Evolutionary conservation across 345 rosid genomes (phyloP).

Genomic region (sweet orange (Citrus sinensis)): DVS_A1.0 CM039161.1:9619001-9619500

Average conservation of each 20-base stretch:
- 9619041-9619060: no score
- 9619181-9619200: conserved; percentile 35
- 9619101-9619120: neutral
- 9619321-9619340: conserved; percentile 25
- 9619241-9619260: conserved; percentile 37
- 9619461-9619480: conserved; percentile 50
- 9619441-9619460: conserved; percentile 47
- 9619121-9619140: conserved; percentile 23
- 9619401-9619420: conserved; percentile 56
- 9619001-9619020: no score
- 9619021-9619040: no score
- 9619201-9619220: conserved; percentile 29
- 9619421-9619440: conserved; percentile 36
- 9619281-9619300: conserved; percentile 34
- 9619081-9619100: neutral
- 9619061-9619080: neutral
- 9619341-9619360: conserved; percentile 40
- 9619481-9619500: conserved; percentile 27
- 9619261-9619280: conserved; percentile 35
- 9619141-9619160: conserved; percentile 10
- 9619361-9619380: conserved; percentile 29
- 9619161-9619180: neutral
- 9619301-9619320: conserved; percentile 38
- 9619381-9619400: conserved; percentile 44
- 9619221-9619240: conserved; percentile 45